Percentiles rank a stretch among this genome's conserved stretches.
Conservation (phyloP, 2,329 filamentous ascomycete genomes). For the Exophiala viscosa region DNA sequence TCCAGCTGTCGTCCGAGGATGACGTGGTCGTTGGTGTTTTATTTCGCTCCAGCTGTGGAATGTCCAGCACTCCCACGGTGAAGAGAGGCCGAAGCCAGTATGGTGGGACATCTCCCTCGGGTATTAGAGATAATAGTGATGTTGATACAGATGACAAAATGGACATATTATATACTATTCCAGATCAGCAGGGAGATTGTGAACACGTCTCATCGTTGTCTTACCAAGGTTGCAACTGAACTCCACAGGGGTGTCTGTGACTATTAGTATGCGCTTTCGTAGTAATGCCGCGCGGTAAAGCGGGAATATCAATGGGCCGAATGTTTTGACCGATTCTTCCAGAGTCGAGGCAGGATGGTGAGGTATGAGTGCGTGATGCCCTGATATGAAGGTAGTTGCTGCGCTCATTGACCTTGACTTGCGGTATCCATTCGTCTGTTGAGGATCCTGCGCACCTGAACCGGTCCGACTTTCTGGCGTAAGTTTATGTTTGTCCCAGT, state of each 20-base stretch:
- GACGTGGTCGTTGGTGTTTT: conserved; percentile 32
- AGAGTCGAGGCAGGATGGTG: conserved; percentile 87
- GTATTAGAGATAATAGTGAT: conserved; percentile 66
- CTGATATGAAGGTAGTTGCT: conserved; percentile 38
- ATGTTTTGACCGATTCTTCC: conserved; percentile 69
- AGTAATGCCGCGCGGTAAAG: conserved; percentile 82
- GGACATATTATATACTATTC: conserved; percentile 84
- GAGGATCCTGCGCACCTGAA: conserved; percentile 27
- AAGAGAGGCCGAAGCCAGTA: conserved; percentile 76
- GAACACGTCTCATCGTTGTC: conserved; percentile 24
- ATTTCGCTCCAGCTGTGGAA: conserved; percentile 61
- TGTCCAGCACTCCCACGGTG: conserved; percentile 88
- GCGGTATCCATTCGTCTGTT: conserved; percentile 30
- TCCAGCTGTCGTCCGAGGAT: conserved; percentile 64
- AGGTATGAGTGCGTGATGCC: conserved; percentile 61
- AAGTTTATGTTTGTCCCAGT: conserved; percentile 66
- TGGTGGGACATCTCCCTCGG: conserved; percentile 57
- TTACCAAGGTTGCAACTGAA: conserved; percentile 83
- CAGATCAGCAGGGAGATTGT: conserved; percentile 3
- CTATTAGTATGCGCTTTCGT: conserved; percentile 82
- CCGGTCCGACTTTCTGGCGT: conserved; percentile 35
- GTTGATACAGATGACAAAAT: conserved; percentile 83
- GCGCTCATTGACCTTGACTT: conserved; percentile 42
- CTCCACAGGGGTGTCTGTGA: conserved; percentile 81
- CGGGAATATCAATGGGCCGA: conserved; percentile 89